Evolutionary conservation across 2,329 filamentous ascomycete species (phyloP), one percentile per base, ranked within the genome.

Genomic region (Juglanconis sp.): DNA sequence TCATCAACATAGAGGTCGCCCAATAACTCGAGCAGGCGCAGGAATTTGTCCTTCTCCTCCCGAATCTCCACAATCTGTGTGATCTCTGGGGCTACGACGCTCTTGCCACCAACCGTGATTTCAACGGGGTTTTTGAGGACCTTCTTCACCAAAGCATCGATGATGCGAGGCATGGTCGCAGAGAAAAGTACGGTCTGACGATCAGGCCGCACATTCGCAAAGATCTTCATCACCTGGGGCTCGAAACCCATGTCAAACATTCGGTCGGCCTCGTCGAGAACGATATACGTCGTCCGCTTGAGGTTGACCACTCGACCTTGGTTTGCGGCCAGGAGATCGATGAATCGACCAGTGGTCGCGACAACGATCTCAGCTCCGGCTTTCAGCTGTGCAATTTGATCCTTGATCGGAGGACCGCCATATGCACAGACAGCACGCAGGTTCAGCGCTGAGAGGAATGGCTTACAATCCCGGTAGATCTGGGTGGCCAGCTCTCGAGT

Each of bases 201-300:
- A 72, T 97, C 91, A 0, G 95, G 93, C 52, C 95, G 88, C 72
- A 96, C 90, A 69, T 95, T 96, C 66, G 87, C 87, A 71, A 98
- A 87, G 61, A 99, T 95, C 74, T 96, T 97, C 86, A 95, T 95
- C 57, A 99, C 93, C 73, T 99, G 95, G 2, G 95, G 94, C 75
- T 96, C 94, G 70, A 99, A 99, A 13, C 95, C 95, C 95, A 99
- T 98, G 73, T 99, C 95, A 72, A 98, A 97, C 95, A 99, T 98
- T 64, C 95, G 89, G 75, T 99, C 95, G 52, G 95, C 95, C 76
- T 99, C 95, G 71, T 99, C 95, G 44, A 99, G 84, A 10, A 99
- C 95, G 31, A 97, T 87, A 72, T 98, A 99, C 0, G 92, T 95
- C 11, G 96, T 91, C 64, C 95, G 85, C 66, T 85, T 87, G 59